Evolutionary conservation across 768 basidiomycete genomes (phyloP), one percentile per base, ranked within the genome.

Genomic region (Auriscalpium microsporum): DNA sequence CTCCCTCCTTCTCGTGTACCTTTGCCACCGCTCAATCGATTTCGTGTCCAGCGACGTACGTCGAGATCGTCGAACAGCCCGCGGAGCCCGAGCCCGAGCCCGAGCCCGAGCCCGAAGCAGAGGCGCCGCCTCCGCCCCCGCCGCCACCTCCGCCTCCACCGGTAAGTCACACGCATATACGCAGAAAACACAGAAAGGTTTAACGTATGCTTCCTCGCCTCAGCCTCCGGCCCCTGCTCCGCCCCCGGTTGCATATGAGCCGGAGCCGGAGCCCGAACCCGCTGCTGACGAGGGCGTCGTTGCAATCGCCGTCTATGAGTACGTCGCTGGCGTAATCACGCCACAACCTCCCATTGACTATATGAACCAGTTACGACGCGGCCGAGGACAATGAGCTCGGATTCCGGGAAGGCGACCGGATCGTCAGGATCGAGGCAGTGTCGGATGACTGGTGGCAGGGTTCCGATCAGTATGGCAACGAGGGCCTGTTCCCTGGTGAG

Each of bases 401-500:
- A 3, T 92, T 97, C 79, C 73, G 67, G 34, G 93, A 92, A 67
- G 90, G 90, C 28, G 93, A 94, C 37, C 71, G 74, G 54, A 89
- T 96, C 65, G 76, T 74, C 16, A 76, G 86, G 54, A 88, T 96
- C 52, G 88, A 91, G 64, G 82, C 85, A 52, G 83, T 81, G 7
- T 84, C 82, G 9, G 90, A 91, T n/a, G 90, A 90, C 61, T 93
- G 90, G 91, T 93, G 90, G 90, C 76, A 83, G 59, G 90, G 90
- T 3, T 79, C 71, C 62, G 78, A 80, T 61, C 49, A 65, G 35
- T 65, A 73, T 53, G 86, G 86, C 1, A 71, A 79, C 40, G 64
- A 73, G 49, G 90, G 89, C 19, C 72, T 89, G 63, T 90, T 90
- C 79, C 87, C 89, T 60, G 85, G 86, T 88, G 60, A 45, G 80